Base-by-base conservation (phyloP, 2,329 filamentous ascomycete genomes). In the Samsoniella hepiali region DNA sequence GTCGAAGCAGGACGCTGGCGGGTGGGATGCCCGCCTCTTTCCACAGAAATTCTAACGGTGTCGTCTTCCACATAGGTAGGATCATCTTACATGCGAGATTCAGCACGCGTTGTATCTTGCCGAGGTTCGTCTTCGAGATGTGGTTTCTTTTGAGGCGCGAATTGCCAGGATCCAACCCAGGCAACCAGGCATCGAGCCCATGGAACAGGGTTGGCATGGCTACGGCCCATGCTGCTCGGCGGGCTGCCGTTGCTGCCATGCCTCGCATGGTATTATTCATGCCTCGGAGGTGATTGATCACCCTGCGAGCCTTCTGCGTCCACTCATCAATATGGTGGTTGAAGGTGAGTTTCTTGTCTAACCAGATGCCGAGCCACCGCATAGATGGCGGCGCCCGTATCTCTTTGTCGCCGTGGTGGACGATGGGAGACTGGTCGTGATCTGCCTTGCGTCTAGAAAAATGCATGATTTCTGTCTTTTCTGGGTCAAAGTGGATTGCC, bases 11-110 rank as follows among this genome's bases (percentile, higher is more conserved):
- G 54, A 56, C 36, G 17, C 38, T 56, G 13, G n/a, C 54, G 2
- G 36, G 54, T 10, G 54, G 54, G 22, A 56, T 56, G 34, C 54
- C 54, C 4, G 36, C 54, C 44, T 56, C 54, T 44, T 56, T 56
- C 54, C n/a, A 56, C 1, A 22, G 22, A 22, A 22, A 22, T 22
- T 22, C 22, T 22, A 22, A 1, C 22, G 22, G 22, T 22, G n/a
- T 56, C 44, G n/a, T 56, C 38, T 56, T 56, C 22, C 22, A 22
- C 22, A 22, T 22, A 1, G 22, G 22, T 1, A 22, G 22, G 22
- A 56, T 56, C n/a, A 44, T 44, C 38, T 32, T 56, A 47, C 40
- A 44, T 27, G 27, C 38, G 15, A 45, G 55, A 40, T 58, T 58
- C 31, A 58, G 40, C n/a, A 58, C 27, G 34, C 11, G 27, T 22